phyloP scores from a whole-genome alignment of 2,329 filamentous ascomycete genomes.

The Monilinia polystroma region DNA sequence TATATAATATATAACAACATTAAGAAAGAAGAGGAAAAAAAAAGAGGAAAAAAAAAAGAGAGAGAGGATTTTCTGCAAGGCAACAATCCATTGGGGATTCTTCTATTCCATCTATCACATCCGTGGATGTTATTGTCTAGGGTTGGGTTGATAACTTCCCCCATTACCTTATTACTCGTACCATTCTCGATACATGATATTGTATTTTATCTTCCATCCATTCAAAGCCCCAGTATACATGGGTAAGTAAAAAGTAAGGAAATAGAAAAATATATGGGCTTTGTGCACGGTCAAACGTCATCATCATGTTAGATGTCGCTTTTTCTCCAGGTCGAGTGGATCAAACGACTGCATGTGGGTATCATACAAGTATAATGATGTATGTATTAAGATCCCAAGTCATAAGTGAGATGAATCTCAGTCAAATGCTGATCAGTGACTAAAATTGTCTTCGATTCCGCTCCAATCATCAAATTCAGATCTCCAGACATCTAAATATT shows the following conservation, averaged over 20 bases:
- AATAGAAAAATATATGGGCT: no score
- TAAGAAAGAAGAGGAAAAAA: no score
- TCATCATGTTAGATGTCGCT: background rate
- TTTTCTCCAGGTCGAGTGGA: constrained; percentile 15
- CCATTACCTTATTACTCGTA: no score
- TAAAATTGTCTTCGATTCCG: background rate
- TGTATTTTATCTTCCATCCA: background rate
- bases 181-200: no score
- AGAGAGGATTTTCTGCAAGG: no score
- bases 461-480: background rate
- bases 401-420: background rate
- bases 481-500: background rate
- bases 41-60: no score
- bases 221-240: background rate
- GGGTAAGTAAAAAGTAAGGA: no score
- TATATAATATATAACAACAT: no score
- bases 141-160: no score
- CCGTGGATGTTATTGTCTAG: no score
- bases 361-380: background rate
- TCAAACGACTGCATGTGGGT: constrained; percentile 3
- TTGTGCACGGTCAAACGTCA: constrained; percentile 10
- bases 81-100: no score
- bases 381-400: background rate
- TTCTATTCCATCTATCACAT: no score
- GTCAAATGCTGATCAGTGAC: background rate